Evolutionary conservation across 2,329 filamentous ascomycete genomes (phyloP).

Genomic region (Diaporthe nobilis): DNA sequence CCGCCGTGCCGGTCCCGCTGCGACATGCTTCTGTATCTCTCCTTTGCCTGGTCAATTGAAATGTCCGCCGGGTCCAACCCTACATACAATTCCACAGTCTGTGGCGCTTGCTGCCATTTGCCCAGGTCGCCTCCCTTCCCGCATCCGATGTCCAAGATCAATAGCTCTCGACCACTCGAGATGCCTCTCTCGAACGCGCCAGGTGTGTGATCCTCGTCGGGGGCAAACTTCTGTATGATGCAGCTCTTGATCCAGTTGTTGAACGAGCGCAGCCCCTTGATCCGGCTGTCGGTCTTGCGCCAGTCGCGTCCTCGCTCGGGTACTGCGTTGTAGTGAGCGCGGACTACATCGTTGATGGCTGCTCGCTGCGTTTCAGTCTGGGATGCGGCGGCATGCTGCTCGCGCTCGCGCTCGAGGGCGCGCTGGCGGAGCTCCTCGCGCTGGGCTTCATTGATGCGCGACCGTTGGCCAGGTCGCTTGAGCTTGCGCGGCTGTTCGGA

Average conservation of each 20-base stretch:
- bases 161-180: slow-evolving; percentile 71
- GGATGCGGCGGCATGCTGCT: slow-evolving; percentile 54
- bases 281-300: slow-evolving; percentile 93
- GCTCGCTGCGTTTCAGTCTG: slow-evolving; percentile 61
- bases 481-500: slow-evolving; percentile 71
- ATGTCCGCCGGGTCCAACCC: slow-evolving; percentile 94
- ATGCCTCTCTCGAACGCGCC: slow-evolving; percentile 69
- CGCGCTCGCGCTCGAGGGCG: slow-evolving; percentile 69
- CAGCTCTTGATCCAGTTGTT: slow-evolving; percentile 99
- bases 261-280: slow-evolving; percentile 93
- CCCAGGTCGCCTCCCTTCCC: slow-evolving; percentile 96
- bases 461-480: slow-evolving; percentile 77
- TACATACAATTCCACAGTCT: slow-evolving; percentile 92
- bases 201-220: slow-evolving; percentile 79
- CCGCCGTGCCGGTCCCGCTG: slow-evolving; percentile 69
- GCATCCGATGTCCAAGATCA: slow-evolving; percentile 94
- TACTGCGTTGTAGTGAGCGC: slow-evolving; percentile 95
- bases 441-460: slow-evolving; percentile 77
- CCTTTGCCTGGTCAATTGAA: slow-evolving; percentile 90
- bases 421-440: slow-evolving; percentile 77
- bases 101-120: slow-evolving; percentile 97
- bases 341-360: slow-evolving; percentile 86
- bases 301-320: slow-evolving; percentile 94
- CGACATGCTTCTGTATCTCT: slow-evolving; percentile 83
- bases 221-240: slow-evolving; percentile 96